phyloP scores from a whole-genome alignment of 2,329 filamentous ascomycete genomes.

The Aspergillus sp. region DNA sequence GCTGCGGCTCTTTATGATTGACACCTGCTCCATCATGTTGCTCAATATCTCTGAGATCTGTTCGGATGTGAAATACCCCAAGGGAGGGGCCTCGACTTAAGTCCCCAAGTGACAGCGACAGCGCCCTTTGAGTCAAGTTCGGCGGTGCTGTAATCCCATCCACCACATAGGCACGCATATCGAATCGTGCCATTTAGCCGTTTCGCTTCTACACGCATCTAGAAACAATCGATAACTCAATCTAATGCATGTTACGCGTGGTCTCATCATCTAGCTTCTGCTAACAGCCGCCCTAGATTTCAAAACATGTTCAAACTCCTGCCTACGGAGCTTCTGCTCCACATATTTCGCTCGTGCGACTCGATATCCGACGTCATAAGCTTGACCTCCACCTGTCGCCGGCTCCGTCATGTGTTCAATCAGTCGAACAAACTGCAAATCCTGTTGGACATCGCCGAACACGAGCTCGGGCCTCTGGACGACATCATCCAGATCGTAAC shows the following conservation, averaged over 20 bases:
- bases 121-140: slow-evolving; percentile 17
- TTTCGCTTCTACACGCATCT: background rate
- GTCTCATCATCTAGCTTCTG: background rate
- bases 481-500: slow-evolving; percentile 60
- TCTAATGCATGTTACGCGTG: background rate
- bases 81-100: slow-evolving; percentile 32
- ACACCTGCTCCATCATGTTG: background rate
- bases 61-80: slow-evolving; percentile 24
- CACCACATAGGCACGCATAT: background rate
- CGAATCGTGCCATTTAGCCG: background rate
- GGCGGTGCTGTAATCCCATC: slow-evolving; percentile 9
- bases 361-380: slow-evolving; percentile 53
- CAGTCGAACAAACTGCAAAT: slow-evolving; percentile 55
- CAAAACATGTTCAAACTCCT: slow-evolving; percentile 51
- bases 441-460: slow-evolving; percentile 52
- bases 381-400: slow-evolving; percentile 54
- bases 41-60: slow-evolving; percentile 3
- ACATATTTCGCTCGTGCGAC: slow-evolving; percentile 54
- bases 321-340: slow-evolving; percentile 57
- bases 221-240: background rate
- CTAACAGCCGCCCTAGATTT: background rate
- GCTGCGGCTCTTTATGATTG: slow-evolving; percentile 13
- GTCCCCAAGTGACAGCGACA: slow-evolving; percentile 15
- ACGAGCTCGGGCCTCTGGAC: slow-evolving; percentile 56
- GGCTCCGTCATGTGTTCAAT: slow-evolving; percentile 52